Base-by-base conservation (phyloP, 345 rosid species). In the Pugionium dolabratum region DNA sequence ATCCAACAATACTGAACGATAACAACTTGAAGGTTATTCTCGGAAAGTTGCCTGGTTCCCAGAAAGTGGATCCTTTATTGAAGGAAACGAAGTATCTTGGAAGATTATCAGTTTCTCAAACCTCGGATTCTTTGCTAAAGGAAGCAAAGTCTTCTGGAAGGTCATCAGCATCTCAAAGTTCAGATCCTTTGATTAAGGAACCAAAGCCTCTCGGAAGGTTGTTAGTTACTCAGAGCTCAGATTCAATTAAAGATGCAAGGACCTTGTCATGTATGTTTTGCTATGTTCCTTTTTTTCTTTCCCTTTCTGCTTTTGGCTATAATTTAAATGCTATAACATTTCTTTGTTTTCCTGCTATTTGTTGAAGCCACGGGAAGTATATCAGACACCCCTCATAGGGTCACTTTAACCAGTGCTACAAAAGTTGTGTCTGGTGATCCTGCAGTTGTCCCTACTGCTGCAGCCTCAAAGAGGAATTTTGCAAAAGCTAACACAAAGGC, bases 31-130 rank as follows among this genome's bases (percentile, higher is more conserved):
- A 86, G 81, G 43, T 73, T 62, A 72, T 75, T 59, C 60, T 64
- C 60, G 87, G 85, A 70, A 86, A 80, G 79, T 33, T 77, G 52
- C 62, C 84, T 41, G 82, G 67, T 75, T 83, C 90, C 47, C 87
- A 71, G 44, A 65, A 62, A 56, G 46, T 65, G 54, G 95, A 87
- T 58, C 48, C 80, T 70, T 68, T 82, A 54, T 56, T 48, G 72
- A 90, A 94, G 82, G 96, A 94, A 78, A 81, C 90, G 57, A 94
- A 82, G 67, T 75, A 92, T 65, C 72, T 85, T 61, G 96, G 88
- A 69, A 85, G 90, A 76, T 79, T 84, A 72, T 84, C 96, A 18
- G 82, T 87, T 78, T 80, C 97, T 46, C 93, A 88, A 67, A 87
- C 85, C 79, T 72, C 81, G 9, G 69, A 62, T 62, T 25, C 54